Evolutionary conservation across 2,329 filamentous ascomycete species (phyloP).

Genomic region (Penicillium sp.): DNA sequence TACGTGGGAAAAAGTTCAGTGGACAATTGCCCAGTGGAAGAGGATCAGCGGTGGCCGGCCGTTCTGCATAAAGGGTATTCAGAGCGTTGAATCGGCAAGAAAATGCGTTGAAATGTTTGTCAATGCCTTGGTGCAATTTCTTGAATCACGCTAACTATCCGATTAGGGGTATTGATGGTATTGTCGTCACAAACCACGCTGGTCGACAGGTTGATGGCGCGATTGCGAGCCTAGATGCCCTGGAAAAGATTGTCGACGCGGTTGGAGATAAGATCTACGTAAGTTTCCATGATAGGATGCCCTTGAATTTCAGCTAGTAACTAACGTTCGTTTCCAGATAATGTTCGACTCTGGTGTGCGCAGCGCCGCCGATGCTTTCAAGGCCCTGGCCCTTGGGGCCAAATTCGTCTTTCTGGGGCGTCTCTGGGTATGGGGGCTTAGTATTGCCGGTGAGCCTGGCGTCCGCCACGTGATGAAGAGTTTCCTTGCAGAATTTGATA

Average conservation of each 20-base stretch:
- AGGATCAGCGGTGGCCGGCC: conserved; percentile 56
- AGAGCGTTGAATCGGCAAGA: conserved; percentile 45
- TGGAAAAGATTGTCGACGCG: conserved; percentile 28
- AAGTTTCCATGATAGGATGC: neutral
- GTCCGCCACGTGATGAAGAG: conserved; percentile 63
- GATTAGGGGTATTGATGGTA: neutral
- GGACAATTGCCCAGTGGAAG: conserved; percentile 62
- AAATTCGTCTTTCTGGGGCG: conserved; percentile 34
- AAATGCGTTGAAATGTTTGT: conserved; percentile 8
- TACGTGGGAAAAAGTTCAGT: conserved; percentile 67
- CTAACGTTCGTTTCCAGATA: neutral
- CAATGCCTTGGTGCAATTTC: neutral
- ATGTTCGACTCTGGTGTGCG: conserved; percentile 41
- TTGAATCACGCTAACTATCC: conserved; percentile 5
- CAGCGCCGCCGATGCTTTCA: conserved; percentile 38
- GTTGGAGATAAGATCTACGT: conserved; percentile 34
- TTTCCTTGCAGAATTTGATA: conserved; percentile 63
- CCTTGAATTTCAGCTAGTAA: neutral
- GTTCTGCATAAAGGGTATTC: conserved; percentile 70
- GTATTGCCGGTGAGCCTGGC: conserved; percentile 61
- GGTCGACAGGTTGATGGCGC: conserved; percentile 41
- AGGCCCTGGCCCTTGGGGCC: conserved; percentile 39
- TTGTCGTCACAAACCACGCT: conserved; percentile 42
- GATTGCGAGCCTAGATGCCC: conserved; percentile 39
- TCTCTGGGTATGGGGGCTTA: conserved; percentile 35